phyloP scores from a whole-genome alignment of 2,329 filamentous ascomycete species.

The Nothophoma quercina region DNA sequence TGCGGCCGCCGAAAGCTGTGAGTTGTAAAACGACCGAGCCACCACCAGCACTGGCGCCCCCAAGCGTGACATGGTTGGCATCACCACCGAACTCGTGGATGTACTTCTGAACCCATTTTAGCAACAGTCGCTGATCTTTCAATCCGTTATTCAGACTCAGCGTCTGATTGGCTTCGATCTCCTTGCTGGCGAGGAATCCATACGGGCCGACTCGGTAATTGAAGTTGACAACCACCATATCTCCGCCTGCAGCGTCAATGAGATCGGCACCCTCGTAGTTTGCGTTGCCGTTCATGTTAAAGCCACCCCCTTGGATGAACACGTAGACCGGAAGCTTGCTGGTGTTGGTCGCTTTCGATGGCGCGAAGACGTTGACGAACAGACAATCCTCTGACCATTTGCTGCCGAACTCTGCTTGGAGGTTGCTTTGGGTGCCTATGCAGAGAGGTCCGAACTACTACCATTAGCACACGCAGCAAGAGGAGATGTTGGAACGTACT shows the following conservation, averaged over 20 bases:
- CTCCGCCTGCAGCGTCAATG: constrained; percentile 39
- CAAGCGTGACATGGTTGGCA: constrained; percentile 48
- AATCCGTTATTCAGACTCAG: constrained; percentile 49
- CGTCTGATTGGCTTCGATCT: constrained; percentile 35
- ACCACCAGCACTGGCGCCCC: constrained; percentile 51
- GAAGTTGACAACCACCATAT: constrained; percentile 51
- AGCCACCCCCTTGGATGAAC: constrained; percentile 53
- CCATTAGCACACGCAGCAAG: neutral
- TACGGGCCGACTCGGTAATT: constrained; percentile 52
- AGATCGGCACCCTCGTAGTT: constrained; percentile 47
- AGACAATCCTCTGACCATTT: constrained; percentile 50
- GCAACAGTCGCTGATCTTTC: constrained; percentile 47
- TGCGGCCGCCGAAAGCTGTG: constrained; percentile 47
- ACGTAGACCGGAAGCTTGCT: constrained; percentile 50
- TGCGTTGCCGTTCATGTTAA: constrained; percentile 46
- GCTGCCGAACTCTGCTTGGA: constrained; percentile 37
- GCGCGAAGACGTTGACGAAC: constrained; percentile 50
- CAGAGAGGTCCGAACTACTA: constrained; percentile 45
- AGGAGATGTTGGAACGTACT: neutral
- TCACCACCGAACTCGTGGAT: constrained; percentile 51
- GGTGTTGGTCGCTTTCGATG: constrained; percentile 40
- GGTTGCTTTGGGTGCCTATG: constrained; percentile 35
- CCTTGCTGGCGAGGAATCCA: constrained; percentile 47
- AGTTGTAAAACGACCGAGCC: constrained; percentile 49
- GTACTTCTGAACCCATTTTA: constrained; percentile 49